A percentile compares a stretch with the other conserved stretches of the same genome.
These are phyloP conservation scores for Pseudognaphalium luteoalbum DNA, from an alignment of 129 eudicot species.

Conservation along the genomic window DNA sequence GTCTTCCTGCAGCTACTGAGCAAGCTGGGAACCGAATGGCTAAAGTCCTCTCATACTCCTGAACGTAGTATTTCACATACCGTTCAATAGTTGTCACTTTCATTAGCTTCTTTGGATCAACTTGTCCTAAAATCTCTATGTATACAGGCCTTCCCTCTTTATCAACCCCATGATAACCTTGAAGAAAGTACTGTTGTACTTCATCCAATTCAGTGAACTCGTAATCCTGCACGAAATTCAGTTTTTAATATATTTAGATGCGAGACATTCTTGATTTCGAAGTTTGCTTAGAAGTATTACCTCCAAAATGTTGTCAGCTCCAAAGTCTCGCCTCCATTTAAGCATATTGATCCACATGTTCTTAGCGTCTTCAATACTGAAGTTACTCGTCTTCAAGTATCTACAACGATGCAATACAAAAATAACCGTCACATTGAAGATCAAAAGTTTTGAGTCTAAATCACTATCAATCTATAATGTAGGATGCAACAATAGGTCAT, in stretches of 20 bases:
- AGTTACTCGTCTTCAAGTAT: constrained; percentile 78
- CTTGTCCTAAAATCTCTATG: constrained; percentile 70
- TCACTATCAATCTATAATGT: too few species aligned
- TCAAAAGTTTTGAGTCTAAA: neutral
- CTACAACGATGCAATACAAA: constrained; percentile 36
- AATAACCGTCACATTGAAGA: neutral
- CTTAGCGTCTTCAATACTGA: constrained; percentile 61
- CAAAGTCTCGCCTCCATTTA: constrained; percentile 86
- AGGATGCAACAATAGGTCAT: neutral
- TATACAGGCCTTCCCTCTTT: constrained; percentile 75
- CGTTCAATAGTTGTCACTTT: constrained; percentile 71
- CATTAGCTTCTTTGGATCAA: constrained; percentile 66
- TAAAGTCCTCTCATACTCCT: constrained; percentile 63
- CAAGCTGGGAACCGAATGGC: constrained; percentile 67
- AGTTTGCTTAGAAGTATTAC: constrained; percentile 22
- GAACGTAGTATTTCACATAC: constrained; percentile 71
- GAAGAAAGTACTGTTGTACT: constrained; percentile 59
- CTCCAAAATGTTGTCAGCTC: constrained; percentile 70
- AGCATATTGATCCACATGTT: constrained; percentile 88
- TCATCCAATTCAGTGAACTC: constrained; percentile 57
- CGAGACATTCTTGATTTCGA: neutral
- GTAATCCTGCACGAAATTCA: constrained; percentile 47
- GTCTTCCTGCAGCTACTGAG: constrained; percentile 64
- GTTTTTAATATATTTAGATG: neutral
- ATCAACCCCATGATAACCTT: constrained; percentile 83